Base-by-base conservation (phyloP, 495 filamentous ascomycete species). In the Chaetomium fimeti region DNA sequence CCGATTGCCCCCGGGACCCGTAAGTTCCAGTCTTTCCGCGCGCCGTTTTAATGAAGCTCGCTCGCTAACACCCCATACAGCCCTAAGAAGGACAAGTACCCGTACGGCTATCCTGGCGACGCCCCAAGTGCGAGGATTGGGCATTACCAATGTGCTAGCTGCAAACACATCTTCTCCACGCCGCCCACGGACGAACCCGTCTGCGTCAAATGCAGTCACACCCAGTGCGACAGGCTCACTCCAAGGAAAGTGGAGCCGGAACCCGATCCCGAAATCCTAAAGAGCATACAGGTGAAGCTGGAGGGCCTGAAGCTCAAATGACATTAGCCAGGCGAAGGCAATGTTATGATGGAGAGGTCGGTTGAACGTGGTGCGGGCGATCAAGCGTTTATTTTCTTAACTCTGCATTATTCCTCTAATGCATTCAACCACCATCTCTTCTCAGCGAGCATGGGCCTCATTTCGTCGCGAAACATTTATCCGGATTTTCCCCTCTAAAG, bases 1-100 rank as follows among this genome's bases (percentile, higher is more conserved):
- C 85, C 53, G 87, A 85, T 60, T 97, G 92, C 73, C 91, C 90
- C 38, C 74, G 92, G 47, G 87, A 91, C 63, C 91, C 91, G 88
- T 92, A 86, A 75, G 89, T 87, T 58, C 52, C 48, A 18, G 20
- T 29, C 29, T 54, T 40, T 42, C 64, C 64, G 69, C 65, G 62
- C 36, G 24, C 29, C n/a, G 51, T 28, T 0, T 29, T 25, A 5
- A 2, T 9, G 2, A 22, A 16, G 1, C 12, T 16, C 29, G 65
- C 7, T 43, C 36, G 48, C 73, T 79, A 69, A 79, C 69, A 53
- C 63, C 32, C 22, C 59, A 5, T 40, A 43, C 72, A 91, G 88
- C 52, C 74, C 87, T 32, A 91, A 90, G 73, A 83, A 84, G 60
- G 78, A 89, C 56, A 91, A 89, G 69, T 90, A 90, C 68, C 87